Percentiles rank a stretch among this genome's conserved stretches.
phyloP scores from a whole-genome alignment of 1,139 yeast genomes.

The Sugiyamaella neomexicana region DNA sequence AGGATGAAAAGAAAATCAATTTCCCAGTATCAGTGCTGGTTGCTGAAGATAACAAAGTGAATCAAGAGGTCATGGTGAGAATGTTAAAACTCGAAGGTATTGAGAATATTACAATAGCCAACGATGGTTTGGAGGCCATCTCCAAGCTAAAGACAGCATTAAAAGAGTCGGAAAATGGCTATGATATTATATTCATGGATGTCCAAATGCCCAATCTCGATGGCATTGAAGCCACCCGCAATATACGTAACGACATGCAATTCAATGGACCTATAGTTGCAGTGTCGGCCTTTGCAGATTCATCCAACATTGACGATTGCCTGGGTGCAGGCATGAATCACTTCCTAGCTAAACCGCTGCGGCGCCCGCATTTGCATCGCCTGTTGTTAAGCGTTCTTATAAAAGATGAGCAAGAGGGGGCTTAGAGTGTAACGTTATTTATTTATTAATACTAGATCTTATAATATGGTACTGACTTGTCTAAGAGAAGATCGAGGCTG shows the following conservation, averaged over 20 bases:
- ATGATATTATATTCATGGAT: constrained; percentile 87
- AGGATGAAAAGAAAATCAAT: constrained; percentile 29
- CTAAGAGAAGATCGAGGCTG: no score
- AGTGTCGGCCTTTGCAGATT: constrained; percentile 92
- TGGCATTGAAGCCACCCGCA: constrained; percentile 77
- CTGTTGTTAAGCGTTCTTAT: constrained; percentile 25
- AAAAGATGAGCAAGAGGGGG: constrained; percentile 12
- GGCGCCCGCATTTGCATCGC: constrained; percentile 32
- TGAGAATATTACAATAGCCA: constrained; percentile 68
- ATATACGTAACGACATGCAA: constrained; percentile 61
- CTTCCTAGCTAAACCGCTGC: constrained; percentile 75
- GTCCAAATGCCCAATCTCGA: constrained; percentile 96
- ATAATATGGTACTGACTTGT: no score
- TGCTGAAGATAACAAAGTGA: constrained; percentile 94
- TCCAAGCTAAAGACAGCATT: constrained; percentile 48
- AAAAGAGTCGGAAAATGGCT: constrained; percentile 45
- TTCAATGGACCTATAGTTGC: constrained; percentile 81
- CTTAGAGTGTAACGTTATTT: constrained; percentile 1
- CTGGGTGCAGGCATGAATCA: constrained; percentile 85
- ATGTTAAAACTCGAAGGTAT: constrained; percentile 88
- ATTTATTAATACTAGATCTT: neutral
- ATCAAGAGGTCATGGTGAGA: constrained; percentile 88
- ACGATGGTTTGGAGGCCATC: constrained; percentile 90
- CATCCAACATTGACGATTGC: constrained; percentile 83
- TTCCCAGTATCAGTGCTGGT: constrained; percentile 61